phyloP scores from a whole-genome alignment of 169 alveolate species.

The Babesia ovata region DNA sequence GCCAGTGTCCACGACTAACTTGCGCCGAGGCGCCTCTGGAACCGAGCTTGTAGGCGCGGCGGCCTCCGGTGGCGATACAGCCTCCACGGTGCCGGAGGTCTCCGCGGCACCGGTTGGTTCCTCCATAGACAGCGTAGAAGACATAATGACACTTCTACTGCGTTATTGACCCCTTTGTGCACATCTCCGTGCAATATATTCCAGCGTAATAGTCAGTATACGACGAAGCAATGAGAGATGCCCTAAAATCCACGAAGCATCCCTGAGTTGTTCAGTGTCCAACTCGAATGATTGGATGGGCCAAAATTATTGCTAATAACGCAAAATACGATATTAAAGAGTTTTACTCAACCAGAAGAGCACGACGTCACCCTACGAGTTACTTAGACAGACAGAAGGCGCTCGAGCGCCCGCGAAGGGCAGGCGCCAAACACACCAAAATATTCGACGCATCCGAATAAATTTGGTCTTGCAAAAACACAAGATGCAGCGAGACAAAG shows the following conservation, averaged over 20 bases:
- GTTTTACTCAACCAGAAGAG: no score
- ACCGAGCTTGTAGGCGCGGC: not conserved
- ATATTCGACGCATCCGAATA: not conserved
- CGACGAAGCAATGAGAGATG: no score
- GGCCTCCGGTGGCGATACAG: not conserved
- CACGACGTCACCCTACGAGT: no score
- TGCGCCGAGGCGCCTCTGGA: slow-evolving; percentile 1
- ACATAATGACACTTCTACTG: no score
- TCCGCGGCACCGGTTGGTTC: not conserved
- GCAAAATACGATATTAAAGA: no score
- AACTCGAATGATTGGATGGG: no score
- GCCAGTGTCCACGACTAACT: slow-evolving; percentile 67
- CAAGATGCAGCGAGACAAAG: slow-evolving; percentile 27
- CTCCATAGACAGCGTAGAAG: not conserved
- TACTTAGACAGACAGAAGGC: not conserved
- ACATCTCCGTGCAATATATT: no score
- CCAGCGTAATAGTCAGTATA: no score
- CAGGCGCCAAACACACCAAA: not conserved
- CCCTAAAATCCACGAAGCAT: no score
- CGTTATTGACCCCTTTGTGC: no score
- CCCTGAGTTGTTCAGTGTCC: no score
- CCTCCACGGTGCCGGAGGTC: not conserved
- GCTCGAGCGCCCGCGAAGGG: not conserved
- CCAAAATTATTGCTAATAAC: no score
- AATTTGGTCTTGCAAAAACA: not conserved